Percentiles rank a stretch among this genome's conserved stretches.
Conservation (phyloP, 2,329 filamentous ascomycete genomes). For the Diaporthe nobilis region DNA sequence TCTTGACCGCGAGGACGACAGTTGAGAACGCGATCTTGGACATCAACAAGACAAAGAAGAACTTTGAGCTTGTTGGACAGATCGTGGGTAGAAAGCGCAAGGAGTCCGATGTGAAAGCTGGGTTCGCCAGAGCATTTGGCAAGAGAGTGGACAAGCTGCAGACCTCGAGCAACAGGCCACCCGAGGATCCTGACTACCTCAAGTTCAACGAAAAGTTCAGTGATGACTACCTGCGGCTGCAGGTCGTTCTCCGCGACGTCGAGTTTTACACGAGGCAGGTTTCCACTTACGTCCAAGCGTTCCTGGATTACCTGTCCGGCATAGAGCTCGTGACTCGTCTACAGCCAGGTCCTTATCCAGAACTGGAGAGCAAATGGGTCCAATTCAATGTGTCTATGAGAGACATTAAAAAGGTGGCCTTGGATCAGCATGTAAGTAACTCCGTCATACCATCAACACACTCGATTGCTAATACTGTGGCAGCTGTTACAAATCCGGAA, state of each 20-base stretch:
- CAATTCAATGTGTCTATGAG: constrained; percentile 89
- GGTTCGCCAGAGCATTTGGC: constrained; percentile 89
- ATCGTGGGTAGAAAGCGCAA: constrained; percentile 89
- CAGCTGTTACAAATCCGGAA: constrained; percentile 78
- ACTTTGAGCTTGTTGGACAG: constrained; percentile 91
- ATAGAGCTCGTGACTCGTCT: constrained; percentile 86
- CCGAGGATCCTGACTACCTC: constrained; percentile 86
- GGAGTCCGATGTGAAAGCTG: constrained; percentile 88
- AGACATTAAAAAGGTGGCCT: constrained; percentile 85
- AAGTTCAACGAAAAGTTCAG: constrained; percentile 88
- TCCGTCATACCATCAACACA: neutral
- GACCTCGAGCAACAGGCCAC: constrained; percentile 70
- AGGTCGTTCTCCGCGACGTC: constrained; percentile 94
- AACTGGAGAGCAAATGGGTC: constrained; percentile 95
- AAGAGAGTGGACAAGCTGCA: constrained; percentile 88
- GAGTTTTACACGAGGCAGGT: constrained; percentile 91
- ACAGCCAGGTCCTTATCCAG: constrained; percentile 80
- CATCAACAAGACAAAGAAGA: constrained; percentile 97
- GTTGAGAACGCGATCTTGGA: constrained; percentile 80
- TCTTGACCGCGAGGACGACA: constrained; percentile 67
- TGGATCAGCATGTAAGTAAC: constrained; percentile 84
- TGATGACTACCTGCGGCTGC: constrained; percentile 91
- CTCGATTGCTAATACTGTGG: constrained; percentile 46
- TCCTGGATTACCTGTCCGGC: constrained; percentile 83
- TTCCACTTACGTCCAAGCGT: constrained; percentile 83